Base-by-base conservation (phyloP, 2,329 filamentous ascomycete genomes). In the Colletotrichum brevisporum region DNA sequence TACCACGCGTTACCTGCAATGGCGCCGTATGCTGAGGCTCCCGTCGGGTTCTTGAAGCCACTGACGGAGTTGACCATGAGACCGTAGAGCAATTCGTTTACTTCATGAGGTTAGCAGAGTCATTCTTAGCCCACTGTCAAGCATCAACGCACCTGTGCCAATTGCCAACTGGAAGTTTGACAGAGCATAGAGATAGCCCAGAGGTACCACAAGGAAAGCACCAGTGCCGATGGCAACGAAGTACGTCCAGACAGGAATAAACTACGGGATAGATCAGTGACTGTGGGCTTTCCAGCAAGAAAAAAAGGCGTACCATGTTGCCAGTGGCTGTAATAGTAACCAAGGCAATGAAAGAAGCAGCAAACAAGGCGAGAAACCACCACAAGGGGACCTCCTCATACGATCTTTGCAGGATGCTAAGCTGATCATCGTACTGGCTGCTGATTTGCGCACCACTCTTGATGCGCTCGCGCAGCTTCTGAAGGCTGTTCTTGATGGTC, bases 1-100 rank as follows among this genome's bases (percentile, higher is more conserved):
- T 89, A 89, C 88, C 88, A 90, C 2, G 88, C 87, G 61, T 90
- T 87, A 13, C 88, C 88, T 1, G 88, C 87, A 16, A 90, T 89
- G 10, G 85, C 79, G 8, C 88, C 85, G 72, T 90, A 90, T 0
- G 85, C 81, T 5, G 85, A 86, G 1, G 88, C 88, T 2, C 89
- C 88, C 6, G 84, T 83, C 1, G 88, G 88, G 70, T 89, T 88
- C 67, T 86, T 86, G 43, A 60, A 69, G 6, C 66, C 66, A 31
- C 61, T 59, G 8, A 86, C 80, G 1, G 84, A 78, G 63, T 88
- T 85, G 1, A 89, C 82, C 87, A 90, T 89, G 36, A 88, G 82
- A 3, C 88, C 88, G 68, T 90, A 90, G 8, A 89, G 76, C 0
- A 91, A 78, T 75, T 90, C 87, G 66, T 90, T 90, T 73, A 65